Evolutionary conservation across 495 filamentous ascomycete genomes (phyloP), one percentile per base, ranked within the genome.

Genomic region (Aspergillus egyptiacus): DNA sequence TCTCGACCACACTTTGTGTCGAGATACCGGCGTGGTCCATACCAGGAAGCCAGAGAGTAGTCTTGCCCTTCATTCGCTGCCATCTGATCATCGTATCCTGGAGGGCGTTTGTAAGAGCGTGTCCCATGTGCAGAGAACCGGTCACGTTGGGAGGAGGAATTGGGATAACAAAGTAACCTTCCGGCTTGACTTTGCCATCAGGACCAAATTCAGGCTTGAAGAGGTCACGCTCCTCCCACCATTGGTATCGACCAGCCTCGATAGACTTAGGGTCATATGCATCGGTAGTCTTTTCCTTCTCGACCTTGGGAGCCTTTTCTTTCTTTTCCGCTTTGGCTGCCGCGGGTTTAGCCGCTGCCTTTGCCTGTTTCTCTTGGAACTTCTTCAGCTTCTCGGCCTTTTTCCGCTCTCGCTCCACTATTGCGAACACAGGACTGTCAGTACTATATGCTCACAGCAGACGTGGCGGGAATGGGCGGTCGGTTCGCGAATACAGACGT

Each of bases 71-170:
- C 78, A 81, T 81, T 17, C 78, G 67, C 53, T 80, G 63, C 78
- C 83, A 89, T 46, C 87, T 72, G 48, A 89, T 86, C 67, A 91
- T 73, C 9, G 83, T 74, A 60, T 91, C 87, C 65, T 91, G 86
- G 31, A 89, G 70, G 23, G 82, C 73, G 34, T 75, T 77, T 31
- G 75, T 77, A 41, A 87, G 69, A 20, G 84, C 84, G 66, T 88
- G 84, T 14, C 84, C 84, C 67, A 83, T 81, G 62, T 86, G 83
- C 30, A 85, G 73, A 40, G 77, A 73, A 46, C 79, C 81, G 49
- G 80, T 87, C 34, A 93, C 85, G 57, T 93, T 93, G 18, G 87
- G 87, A 24, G 87, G 87, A 34, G 87, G 87, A 27, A 81, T 77
- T 0, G 78, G 72, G 54, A 91, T 87, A 44, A 89, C 81, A 55